phyloP scores from a whole-genome alignment of 2,329 filamentous ascomycete genomes.

The Botrytis tulipae region DNA sequence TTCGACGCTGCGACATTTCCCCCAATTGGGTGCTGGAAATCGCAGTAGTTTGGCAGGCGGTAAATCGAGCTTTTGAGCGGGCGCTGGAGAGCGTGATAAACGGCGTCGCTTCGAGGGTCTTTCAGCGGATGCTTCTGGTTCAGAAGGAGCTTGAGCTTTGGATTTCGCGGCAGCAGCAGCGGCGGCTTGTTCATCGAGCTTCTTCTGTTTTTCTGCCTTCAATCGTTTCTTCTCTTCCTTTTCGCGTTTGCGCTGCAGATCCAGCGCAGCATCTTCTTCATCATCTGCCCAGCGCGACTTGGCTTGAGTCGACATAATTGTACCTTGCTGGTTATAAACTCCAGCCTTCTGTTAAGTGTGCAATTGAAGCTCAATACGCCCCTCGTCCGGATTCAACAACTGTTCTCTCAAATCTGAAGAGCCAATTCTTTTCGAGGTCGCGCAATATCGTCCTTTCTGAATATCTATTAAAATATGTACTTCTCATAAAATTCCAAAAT shows the following conservation, averaged over 20 bases:
- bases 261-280: conserved; percentile 74
- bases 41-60: conserved; percentile 61
- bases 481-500: not conserved
- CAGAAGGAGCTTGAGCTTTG: conserved; percentile 41
- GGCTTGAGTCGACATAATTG: conserved; percentile 24
- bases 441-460: not conserved
- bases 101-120: conserved; percentile 63
- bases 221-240: conserved; percentile 86
- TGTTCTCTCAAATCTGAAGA: not conserved
- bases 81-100: conserved; percentile 40
- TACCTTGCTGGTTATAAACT: not conserved
- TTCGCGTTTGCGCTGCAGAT: conserved; percentile 70
- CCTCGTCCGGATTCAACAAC: not conserved
- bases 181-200: conserved; percentile 51
- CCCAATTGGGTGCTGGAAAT: conserved; percentile 68
- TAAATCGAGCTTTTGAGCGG: conserved; percentile 37
- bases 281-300: conserved; percentile 83
- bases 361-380: not conserved
- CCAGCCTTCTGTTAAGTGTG: not conserved
- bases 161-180: conserved; percentile 33
- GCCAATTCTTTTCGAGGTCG: not conserved
- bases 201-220: conserved; percentile 78
- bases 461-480: not conserved
- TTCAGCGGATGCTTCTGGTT: conserved; percentile 41
- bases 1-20: conserved; percentile 71